A percentile compares a stretch with the other conserved stretches of the same genome.
phyloP scores from a whole-genome alignment of 2,329 filamentous ascomycete genomes.

The Sporothrix brunneoviolacea region DNA sequence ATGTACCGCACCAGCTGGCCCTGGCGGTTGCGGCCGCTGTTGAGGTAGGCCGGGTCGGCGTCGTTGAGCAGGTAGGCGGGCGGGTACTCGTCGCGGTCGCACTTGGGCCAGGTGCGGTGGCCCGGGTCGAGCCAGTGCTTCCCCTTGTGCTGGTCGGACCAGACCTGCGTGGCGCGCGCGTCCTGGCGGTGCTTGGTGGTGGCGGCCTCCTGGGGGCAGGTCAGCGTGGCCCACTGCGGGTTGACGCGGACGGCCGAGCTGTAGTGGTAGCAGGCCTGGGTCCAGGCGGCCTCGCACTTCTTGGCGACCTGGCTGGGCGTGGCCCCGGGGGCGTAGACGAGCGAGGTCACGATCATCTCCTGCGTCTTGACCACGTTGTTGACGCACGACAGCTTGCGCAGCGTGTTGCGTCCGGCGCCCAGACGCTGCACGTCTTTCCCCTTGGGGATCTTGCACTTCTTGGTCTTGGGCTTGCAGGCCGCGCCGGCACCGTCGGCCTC shows the following conservation, averaged over 20 bases:
- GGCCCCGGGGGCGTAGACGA: conserved; percentile 12
- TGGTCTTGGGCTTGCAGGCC: neutral
- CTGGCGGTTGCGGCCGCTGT: conserved; percentile 6
- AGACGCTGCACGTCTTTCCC: conserved; percentile 1
- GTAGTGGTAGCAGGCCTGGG: conserved; percentile 23
- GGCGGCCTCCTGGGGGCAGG: conserved; percentile 13
- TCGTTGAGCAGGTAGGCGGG: conserved; percentile 19
- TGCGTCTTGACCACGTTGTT: conserved; percentile 12
- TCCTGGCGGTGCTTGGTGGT: conserved; percentile 5
- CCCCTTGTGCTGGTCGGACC: conserved; percentile 7
- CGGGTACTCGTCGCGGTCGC: conserved; percentile 16
- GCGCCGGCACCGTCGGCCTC: neutral
- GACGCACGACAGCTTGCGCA: conserved; percentile 16
- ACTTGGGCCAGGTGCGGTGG: conserved; percentile 1
- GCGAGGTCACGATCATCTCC: conserved; percentile 18
- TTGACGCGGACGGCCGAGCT: conserved; percentile 19
- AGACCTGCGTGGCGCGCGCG: neutral
- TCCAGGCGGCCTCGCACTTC: conserved; percentile 13
- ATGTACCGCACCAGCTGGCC: conserved; percentile 16
- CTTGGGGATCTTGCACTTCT: conserved; percentile 15
- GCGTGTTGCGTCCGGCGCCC: conserved; percentile 15
- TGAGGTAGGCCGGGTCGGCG: conserved; percentile 20
- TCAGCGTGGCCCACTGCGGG: conserved; percentile 9
- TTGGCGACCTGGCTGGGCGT: conserved; percentile 9
- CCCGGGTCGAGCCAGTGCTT: conserved; percentile 1